These are phyloP conservation scores for Mucor racemosus DNA, from an alignment of 371 early-diverging fungal genomes.

Conservation along the genomic window DNA sequence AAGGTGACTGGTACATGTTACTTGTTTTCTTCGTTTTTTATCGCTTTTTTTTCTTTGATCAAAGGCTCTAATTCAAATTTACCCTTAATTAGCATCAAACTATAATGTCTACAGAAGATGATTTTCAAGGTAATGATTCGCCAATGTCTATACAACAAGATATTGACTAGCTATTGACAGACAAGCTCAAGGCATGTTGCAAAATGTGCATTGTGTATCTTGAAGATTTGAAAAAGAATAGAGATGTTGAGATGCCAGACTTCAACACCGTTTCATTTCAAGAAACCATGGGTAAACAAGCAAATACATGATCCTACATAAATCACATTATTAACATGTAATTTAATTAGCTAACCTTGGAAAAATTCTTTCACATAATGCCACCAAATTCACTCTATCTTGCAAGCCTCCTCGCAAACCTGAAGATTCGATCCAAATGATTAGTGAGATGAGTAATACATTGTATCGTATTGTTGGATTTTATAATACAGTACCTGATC, in stretches of 20 bases:
- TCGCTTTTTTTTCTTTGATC: too few relatives aligned
- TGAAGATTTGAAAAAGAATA: slow-evolving; percentile 34
- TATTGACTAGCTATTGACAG: slow-evolving; percentile 10
- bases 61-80: too few relatives aligned
- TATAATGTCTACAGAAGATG: slow-evolving; percentile 11
- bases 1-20: too few relatives aligned
- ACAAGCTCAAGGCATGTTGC: slow-evolving; percentile 41
- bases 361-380: slow-evolving; percentile 46
- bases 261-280: slow-evolving; percentile 38
- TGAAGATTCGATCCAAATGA: slow-evolving; percentile 40
- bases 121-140: slow-evolving; percentile 9
- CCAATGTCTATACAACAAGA: background rate
- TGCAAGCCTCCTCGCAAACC: slow-evolving; percentile 56
- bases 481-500: slow-evolving; percentile 39
- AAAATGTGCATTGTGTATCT: slow-evolving; percentile 40
- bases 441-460: slow-evolving; percentile 45
- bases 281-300: slow-evolving; percentile 35
- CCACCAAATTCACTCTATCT: slow-evolving; percentile 54
- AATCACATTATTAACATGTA: background rate
- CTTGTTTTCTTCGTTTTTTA: too few relatives aligned
- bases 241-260: slow-evolving; percentile 21
- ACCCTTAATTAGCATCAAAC: too few relatives aligned
- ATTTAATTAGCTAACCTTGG: slow-evolving; percentile 32
- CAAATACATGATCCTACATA: background rate
- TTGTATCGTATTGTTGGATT: slow-evolving; percentile 48